Evolutionary conservation across 108 stramenopile genomes (phyloP).

Genomic region (Pseudonitzschia multiseries): DNA sequence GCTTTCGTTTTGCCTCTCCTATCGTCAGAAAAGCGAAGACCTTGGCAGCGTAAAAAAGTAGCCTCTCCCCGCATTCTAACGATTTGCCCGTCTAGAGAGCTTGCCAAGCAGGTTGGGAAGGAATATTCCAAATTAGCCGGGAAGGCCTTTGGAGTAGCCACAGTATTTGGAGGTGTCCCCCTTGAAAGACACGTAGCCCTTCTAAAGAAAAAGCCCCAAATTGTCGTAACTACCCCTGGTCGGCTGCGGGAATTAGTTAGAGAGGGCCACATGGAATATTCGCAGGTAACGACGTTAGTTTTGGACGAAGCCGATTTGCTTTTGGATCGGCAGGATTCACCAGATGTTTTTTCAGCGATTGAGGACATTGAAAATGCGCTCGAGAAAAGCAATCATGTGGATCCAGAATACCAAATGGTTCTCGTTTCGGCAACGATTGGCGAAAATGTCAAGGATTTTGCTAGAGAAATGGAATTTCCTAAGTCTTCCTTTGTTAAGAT

Average conservation of each 20-base stretch:
- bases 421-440: slow-evolving; percentile 57
- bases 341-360: slow-evolving; percentile 59
- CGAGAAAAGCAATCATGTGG: slow-evolving; percentile 36
- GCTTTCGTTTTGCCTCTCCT: slow-evolving; percentile 91
- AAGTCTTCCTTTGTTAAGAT: slow-evolving; percentile 44
- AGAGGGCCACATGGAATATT: slow-evolving; percentile 85
- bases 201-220: slow-evolving; percentile 49
- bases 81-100: slow-evolving; percentile 85
- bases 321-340: slow-evolving; percentile 89
- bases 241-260: slow-evolving; percentile 89
- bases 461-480: slow-evolving; percentile 77
- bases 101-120: slow-evolving; percentile 69
- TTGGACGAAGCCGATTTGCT: slow-evolving; percentile 97
- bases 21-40: slow-evolving; percentile 58
- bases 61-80: slow-evolving; percentile 63
- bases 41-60: slow-evolving; percentile 45
- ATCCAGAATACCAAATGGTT: slow-evolving; percentile 56
- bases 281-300: slow-evolving; percentile 80
- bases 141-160: slow-evolving; percentile 65
- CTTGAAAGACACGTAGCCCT: slow-evolving; percentile 52
- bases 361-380: slow-evolving; percentile 17
- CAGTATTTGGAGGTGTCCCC: slow-evolving; percentile 47
- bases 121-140: slow-evolving; percentile 33
- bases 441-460: slow-evolving; percentile 28
- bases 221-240: slow-evolving; percentile 94